Evolutionary conservation across 352 stramenopile genomes (phyloP), one percentile per base, ranked within the genome.

Genomic region (Globisporangium perplexum): DNA sequence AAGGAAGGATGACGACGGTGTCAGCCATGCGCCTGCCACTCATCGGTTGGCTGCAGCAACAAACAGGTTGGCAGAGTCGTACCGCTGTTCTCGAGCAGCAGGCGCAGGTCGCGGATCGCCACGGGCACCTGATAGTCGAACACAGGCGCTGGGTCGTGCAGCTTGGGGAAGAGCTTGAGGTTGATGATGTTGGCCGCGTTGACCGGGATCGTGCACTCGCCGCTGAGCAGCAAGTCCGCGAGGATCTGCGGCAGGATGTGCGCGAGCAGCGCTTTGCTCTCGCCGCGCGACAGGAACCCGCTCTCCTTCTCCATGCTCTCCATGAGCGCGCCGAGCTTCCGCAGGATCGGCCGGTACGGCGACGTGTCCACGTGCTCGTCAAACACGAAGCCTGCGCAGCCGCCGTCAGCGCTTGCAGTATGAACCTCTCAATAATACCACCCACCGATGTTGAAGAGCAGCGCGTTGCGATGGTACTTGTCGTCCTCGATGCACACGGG

Each of bases 291-390:
- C 28, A 96, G 66, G 31, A 95, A 96, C 8, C 85, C 81, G 38
- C 79, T 95, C 53, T 95, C 83, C 30, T 81, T 82, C 60, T 96
- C 87, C 83, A 96, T 94, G 41, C 71, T 86, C 51, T 94, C 76
- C 45, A 96, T 75, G 17, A 90, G 70, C 24, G 77, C 68, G n/a
- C 83, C 87, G 22, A 93, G 57, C 70, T 96, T 96, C 30, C 85
- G 72, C 18, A 96, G 62, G 53, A 96, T 88, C 26, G 83, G 85
- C 43, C 87, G 66, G 61, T 86, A 96, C 36, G 83, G 77, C n/a
- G 69, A 65, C 41, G 80, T 79, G 60, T 93, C 81, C 45, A 84
- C 70, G 36, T 77, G 59, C 50, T 89, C 69, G 47, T 88, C 70
- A 53, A 96, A 92, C 30, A 96, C 84, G 68, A 96, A 96, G 44